Evolutionary conservation across 2,329 filamentous ascomycete species (phyloP).

Genomic region (Catunica adiposa): DNA sequence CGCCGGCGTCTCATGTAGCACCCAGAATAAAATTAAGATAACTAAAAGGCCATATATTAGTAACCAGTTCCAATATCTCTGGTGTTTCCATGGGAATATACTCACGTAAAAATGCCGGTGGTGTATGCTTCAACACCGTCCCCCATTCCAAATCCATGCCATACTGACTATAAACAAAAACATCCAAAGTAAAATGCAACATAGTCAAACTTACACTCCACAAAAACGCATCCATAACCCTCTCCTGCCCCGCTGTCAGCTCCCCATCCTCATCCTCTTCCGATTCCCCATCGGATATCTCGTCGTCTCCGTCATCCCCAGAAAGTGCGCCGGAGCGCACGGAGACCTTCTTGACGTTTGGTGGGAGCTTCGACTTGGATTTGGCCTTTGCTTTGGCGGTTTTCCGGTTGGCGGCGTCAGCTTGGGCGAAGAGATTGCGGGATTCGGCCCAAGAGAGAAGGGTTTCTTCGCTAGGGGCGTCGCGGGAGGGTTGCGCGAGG

Average conservation of each 20-base stretch:
- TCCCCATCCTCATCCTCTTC: constrained; percentile 19
- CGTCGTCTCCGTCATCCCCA: constrained; percentile 21
- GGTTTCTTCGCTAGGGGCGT: constrained; percentile 43
- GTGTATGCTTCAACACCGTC: constrained; percentile 34
- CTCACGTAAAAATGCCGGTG: constrained; percentile 23
- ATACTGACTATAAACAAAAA: constrained; percentile 66
- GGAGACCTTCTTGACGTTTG: constrained; percentile 9
- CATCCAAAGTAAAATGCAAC: constrained; percentile 63
- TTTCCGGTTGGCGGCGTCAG: constrained; percentile 21
- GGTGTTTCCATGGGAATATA: neutral
- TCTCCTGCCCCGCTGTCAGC: constrained; percentile 31
- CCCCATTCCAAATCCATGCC: constrained; percentile 47
- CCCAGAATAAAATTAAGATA: constrained; percentile 38
- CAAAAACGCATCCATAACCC: constrained; percentile 37
- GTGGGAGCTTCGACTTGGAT: neutral
- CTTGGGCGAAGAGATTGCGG: constrained; percentile 37
- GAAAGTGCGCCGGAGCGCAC: constrained; percentile 5
- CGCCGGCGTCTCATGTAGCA: constrained; percentile 36
- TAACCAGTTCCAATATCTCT: neutral
- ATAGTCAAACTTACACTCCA: constrained; percentile 49
- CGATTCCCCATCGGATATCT: constrained; percentile 18
- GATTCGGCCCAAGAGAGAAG: constrained; percentile 58
- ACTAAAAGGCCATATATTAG: constrained; percentile 24
- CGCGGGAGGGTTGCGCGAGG: constrained; percentile 53
- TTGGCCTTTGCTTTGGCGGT: constrained; percentile 16